A percentile compares a stretch with the other conserved stretches of the same genome.
Evolutionary conservation across 257 asterid genomes (phyloP).

Genomic region (Osmanthus fragrans): DNA sequence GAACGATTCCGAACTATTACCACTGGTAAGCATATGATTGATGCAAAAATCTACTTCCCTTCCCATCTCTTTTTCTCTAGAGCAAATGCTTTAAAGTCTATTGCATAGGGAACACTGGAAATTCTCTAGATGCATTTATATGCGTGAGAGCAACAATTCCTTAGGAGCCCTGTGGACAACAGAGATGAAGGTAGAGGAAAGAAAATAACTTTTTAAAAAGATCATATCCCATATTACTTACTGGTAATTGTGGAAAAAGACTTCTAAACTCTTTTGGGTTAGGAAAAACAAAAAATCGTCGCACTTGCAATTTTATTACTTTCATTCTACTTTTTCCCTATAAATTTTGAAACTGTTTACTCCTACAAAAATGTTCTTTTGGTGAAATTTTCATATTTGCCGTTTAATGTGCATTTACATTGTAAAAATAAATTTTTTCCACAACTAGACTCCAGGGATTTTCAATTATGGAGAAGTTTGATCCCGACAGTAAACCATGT

Average conservation of each 20-base stretch:
- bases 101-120: background rate
- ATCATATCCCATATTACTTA: too few species aligned
- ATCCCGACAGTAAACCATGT: background rate
- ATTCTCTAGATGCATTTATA: background rate
- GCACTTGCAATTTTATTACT: too few species aligned
- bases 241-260: too few species aligned
- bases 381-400: background rate
- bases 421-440: background rate
- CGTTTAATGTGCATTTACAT: background rate
- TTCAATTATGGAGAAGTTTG: background rate
- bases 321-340: too few species aligned
- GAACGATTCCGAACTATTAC: constrained; percentile 84
- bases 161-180: background rate
- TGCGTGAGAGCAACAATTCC: background rate
- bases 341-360: background rate
- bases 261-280: too few species aligned
- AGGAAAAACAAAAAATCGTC: too few species aligned
- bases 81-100: background rate
- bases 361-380: background rate
- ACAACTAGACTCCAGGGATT: background rate
- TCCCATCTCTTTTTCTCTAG: background rate
- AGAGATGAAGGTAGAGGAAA: background rate
- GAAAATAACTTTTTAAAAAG: too few species aligned
- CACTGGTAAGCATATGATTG: constrained; percentile 48
- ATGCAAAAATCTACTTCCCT: constrained; percentile 9